A percentile compares a stretch with the other conserved stretches of the same genome.
These are phyloP conservation scores for Macadamia integrifolia DNA, from an alignment of 164 flowering plant species.

Conservation along the genomic window DNA sequence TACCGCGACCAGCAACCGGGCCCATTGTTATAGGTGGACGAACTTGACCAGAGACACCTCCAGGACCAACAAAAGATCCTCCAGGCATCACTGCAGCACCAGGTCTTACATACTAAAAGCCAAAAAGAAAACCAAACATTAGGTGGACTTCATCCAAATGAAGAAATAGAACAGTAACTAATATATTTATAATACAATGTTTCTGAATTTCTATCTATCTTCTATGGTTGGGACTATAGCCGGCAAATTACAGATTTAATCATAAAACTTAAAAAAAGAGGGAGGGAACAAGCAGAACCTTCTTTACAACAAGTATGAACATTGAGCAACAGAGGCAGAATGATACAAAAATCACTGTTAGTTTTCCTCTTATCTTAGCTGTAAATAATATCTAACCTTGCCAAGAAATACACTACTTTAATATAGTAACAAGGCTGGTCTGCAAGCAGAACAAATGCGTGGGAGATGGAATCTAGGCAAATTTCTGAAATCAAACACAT, in stretches of 20 bases:
- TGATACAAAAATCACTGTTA: neutral
- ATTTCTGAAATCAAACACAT: neutral
- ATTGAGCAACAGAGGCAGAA: neutral
- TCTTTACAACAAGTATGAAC: neutral
- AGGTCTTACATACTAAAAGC: slow-evolving; percentile 89
- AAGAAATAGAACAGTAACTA: neutral
- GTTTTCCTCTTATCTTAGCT: neutral
- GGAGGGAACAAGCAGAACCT: neutral
- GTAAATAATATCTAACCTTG: neutral
- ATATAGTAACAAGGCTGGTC: neutral
- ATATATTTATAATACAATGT: neutral
- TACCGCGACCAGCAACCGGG: slow-evolving; percentile 50
- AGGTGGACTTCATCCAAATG: neutral
- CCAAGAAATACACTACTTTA: neutral
- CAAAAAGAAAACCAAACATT: slow-evolving; percentile 3
- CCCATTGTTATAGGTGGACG: slow-evolving; percentile 58
- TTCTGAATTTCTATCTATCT: neutral
- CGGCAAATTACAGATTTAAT: neutral
- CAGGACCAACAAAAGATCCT: slow-evolving; percentile 40
- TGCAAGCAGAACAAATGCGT: neutral
- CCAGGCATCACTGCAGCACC: slow-evolving; percentile 77
- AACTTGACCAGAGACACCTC: slow-evolving; percentile 61
- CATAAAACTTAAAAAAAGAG: neutral
- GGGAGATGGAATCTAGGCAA: neutral
- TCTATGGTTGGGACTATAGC: neutral